Evolutionary conservation across 192 early-diverging fungal genomes (phyloP).

Genomic region (Gonapodya prolifera): DNA sequence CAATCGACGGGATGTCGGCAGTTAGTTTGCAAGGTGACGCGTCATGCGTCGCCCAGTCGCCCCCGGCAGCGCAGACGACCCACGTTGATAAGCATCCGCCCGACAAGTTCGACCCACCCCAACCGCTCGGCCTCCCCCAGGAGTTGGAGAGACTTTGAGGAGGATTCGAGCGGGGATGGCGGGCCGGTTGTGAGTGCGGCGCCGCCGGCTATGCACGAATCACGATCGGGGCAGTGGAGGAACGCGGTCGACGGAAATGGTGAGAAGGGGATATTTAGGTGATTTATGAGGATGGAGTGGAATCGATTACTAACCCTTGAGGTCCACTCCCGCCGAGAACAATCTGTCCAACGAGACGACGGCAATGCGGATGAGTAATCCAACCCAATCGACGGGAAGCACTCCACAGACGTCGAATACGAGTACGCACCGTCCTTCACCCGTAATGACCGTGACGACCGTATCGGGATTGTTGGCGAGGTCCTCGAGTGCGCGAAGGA

Average conservation of each 20-base stretch:
- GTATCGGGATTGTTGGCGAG: neutral
- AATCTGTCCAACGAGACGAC: too few relatives aligned
- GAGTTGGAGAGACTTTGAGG: neutral
- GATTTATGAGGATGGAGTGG: neutral
- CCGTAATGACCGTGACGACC: neutral
- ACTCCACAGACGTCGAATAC: neutral
- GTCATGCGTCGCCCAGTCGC: too few relatives aligned
- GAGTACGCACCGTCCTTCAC: neutral
- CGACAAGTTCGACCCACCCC: neutral
- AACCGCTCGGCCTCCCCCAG: conserved; percentile 5
- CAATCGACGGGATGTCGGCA: too few relatives aligned
- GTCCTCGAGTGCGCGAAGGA: neutral
- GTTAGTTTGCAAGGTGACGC: too few relatives aligned
- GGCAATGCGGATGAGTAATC: too few relatives aligned
- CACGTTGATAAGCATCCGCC: neutral
- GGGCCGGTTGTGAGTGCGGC: neutral
- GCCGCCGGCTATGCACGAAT: neutral
- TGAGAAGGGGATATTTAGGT: too few relatives aligned
- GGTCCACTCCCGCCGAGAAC: neutral
- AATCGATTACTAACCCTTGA: neutral
- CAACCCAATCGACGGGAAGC: neutral
- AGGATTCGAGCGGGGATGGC: neutral
- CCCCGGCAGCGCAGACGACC: neutral
- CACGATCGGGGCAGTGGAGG: too few relatives aligned
- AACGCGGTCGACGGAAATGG: too few relatives aligned